A percentile compares a stretch with the other conserved stretches of the same genome.
Conservation (phyloP, 176 grass and related monocot genomes). For the Musa itinerans region DNA sequence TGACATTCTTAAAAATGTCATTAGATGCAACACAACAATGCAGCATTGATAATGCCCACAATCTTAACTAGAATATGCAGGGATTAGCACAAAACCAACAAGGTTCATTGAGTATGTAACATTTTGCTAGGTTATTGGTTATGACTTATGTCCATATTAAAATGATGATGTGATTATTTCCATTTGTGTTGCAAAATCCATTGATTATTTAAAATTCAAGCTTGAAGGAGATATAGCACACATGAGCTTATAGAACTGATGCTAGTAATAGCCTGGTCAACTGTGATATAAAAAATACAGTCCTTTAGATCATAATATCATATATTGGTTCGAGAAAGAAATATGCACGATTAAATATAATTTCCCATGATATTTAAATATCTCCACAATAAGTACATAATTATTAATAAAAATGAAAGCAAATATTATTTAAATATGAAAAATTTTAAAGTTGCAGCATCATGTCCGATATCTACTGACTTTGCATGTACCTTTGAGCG, state of each 20-base stretch:
- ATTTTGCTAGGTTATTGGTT: neutral
- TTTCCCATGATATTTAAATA: neutral
- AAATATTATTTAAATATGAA: neutral
- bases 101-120: neutral
- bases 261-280: neutral
- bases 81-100: neutral
- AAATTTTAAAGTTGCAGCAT: too few relatives aligned
- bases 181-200: neutral
- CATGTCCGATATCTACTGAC: neutral
- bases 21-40: neutral
- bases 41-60: neutral
- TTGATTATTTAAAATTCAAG: too few relatives aligned
- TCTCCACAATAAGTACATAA: neutral
- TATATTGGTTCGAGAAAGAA: neutral
- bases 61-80: neutral
- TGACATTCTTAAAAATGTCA: neutral
- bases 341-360: neutral
- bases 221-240: neutral
- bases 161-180: neutral
- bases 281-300: neutral
- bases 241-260: neutral
- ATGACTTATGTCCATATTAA: neutral
- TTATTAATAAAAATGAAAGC: neutral
- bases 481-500: neutral
- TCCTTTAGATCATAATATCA: neutral